These are phyloP conservation scores for Backusella morwellensis DNA, from an alignment of 192 early-diverging fungal species.

Conservation along the genomic window DNA sequence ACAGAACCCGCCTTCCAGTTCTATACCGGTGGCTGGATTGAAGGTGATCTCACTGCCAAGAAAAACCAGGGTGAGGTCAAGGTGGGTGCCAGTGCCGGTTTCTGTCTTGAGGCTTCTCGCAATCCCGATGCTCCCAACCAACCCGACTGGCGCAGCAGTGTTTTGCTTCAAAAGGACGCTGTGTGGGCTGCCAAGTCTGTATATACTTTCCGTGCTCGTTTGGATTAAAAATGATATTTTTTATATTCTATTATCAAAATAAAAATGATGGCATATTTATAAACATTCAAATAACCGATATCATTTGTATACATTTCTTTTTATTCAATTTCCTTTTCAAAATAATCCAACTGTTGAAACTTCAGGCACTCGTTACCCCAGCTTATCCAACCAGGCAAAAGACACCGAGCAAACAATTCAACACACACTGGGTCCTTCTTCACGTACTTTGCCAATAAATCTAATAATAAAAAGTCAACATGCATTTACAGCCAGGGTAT, in stretches of 20 bases:
- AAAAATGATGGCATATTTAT: no score
- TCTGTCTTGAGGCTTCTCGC: conserved; percentile 66
- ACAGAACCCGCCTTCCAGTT: conserved; percentile 77
- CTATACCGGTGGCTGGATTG: conserved; percentile 81
- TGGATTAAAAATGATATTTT: conserved; percentile 1
- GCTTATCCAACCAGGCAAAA: conserved; percentile 51
- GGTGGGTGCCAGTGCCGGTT: conserved; percentile 57
- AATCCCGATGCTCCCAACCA: conserved; percentile 66
- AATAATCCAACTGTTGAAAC: conserved; percentile 48
- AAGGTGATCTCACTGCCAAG: conserved; percentile 44
- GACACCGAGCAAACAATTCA: conserved; percentile 67
- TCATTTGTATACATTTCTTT: no score
- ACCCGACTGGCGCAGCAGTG: conserved; percentile 50
- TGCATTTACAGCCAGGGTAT: no score
- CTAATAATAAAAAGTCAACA: conserved; percentile 1
- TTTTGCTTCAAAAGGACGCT: conserved; percentile 48
- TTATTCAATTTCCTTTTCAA: neutral
- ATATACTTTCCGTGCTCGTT: conserved; percentile 42
- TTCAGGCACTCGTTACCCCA: conserved; percentile 74
- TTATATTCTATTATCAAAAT: neutral
- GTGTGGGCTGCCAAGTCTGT: conserved; percentile 47
- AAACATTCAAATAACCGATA: no score
- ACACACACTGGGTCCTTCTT: conserved; percentile 37
- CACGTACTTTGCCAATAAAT: conserved; percentile 30
- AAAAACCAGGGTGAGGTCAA: conserved; percentile 31